Conservation (phyloP, 805 yeast genomes). For the Millerago galiae region DNA sequence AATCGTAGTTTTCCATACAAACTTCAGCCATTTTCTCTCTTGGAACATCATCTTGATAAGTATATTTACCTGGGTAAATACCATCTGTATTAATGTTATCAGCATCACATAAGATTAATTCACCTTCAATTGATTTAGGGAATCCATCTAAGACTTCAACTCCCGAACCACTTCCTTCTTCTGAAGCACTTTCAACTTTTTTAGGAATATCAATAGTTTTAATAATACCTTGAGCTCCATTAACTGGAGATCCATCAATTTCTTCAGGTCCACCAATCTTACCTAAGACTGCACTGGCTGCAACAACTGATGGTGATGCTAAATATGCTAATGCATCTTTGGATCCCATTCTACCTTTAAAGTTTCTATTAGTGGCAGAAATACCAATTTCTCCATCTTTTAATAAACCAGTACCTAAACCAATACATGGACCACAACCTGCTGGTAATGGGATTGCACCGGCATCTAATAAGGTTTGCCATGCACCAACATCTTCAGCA, state of each 20-base stretch:
- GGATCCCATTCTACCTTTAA: slow-evolving; percentile 99
- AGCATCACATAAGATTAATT: slow-evolving; percentile 90
- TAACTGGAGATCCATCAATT: slow-evolving; percentile 54
- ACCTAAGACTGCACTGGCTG: slow-evolving; percentile 96
- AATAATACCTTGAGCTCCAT: slow-evolving; percentile 43
- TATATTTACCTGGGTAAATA: slow-evolving; percentile 97
- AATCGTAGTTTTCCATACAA: slow-evolving; percentile 98
- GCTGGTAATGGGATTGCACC: slow-evolving; percentile 96
- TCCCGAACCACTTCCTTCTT: slow-evolving; percentile 28
- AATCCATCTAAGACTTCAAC: slow-evolving; percentile 85
- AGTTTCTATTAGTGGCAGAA: slow-evolving; percentile 96
- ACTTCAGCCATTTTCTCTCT: slow-evolving; percentile 97
- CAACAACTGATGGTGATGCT: slow-evolving; percentile 97
- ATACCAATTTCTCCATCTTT: slow-evolving; percentile 97
- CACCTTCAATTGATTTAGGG: slow-evolving; percentile 87
- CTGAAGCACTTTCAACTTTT: slow-evolving; percentile 16
- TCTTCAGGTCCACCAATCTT: slow-evolving; percentile 91
- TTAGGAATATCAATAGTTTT: slow-evolving; percentile 29
- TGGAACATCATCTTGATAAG: slow-evolving; percentile 96
- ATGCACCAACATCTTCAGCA: slow-evolving; percentile 87
- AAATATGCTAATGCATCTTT: slow-evolving; percentile 92
- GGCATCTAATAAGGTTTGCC: slow-evolving; percentile 84
- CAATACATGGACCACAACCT: slow-evolving; percentile 99
- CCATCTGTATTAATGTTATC: slow-evolving; percentile 98
- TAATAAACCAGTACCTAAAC: slow-evolving; percentile 88